Evolutionary conservation across 164 flowering plant species (phyloP).

Genomic region (Nymphaea thermarum): DNA sequence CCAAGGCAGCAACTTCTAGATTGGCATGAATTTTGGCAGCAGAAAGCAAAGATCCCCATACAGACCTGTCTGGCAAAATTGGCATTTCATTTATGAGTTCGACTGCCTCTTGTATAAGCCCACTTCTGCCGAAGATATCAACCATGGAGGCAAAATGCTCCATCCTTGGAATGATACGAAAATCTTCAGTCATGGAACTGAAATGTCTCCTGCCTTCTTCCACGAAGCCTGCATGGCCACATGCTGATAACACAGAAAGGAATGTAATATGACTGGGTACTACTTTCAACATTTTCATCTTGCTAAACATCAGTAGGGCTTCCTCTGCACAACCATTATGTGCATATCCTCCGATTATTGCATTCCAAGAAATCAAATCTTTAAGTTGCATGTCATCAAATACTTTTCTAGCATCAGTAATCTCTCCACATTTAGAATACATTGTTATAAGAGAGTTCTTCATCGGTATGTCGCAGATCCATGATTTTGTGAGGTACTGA

Average conservation of each 20-base stretch:
- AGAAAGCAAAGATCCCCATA: slow-evolving; percentile 14
- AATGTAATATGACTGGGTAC: slow-evolving; percentile 10
- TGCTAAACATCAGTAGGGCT: slow-evolving; percentile 7
- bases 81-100: slow-evolving; percentile 9
- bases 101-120: slow-evolving; percentile 6
- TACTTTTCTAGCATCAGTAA: slow-evolving; percentile 6
- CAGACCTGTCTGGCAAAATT: slow-evolving; percentile 7
- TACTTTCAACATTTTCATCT: slow-evolving; percentile 11
- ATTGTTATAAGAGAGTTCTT: slow-evolving; percentile 11
- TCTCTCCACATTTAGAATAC: slow-evolving; percentile 13
- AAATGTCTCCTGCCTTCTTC: slow-evolving; percentile 7
- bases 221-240: slow-evolving; percentile 13
- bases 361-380: slow-evolving; percentile 13
- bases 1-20: slow-evolving; percentile 6
- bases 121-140: slow-evolving; percentile 9
- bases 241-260: slow-evolving; percentile 11
- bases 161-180: slow-evolving; percentile 9
- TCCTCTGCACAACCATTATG: slow-evolving; percentile 9
- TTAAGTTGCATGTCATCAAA: slow-evolving; percentile 6
- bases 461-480: slow-evolving; percentile 8
- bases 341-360: slow-evolving; percentile 14
- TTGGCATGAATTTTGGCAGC: slow-evolving; percentile 10
- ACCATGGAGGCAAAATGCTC: slow-evolving; percentile 14
- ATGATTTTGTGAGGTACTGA: slow-evolving; percentile 7
- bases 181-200: slow-evolving; percentile 10